Percentiles rank a stretch among this genome's conserved stretches.
These are phyloP conservation scores for Ostreobium quekettii DNA, from an alignment of 139 green algal species.

Conservation along the genomic window DNA sequence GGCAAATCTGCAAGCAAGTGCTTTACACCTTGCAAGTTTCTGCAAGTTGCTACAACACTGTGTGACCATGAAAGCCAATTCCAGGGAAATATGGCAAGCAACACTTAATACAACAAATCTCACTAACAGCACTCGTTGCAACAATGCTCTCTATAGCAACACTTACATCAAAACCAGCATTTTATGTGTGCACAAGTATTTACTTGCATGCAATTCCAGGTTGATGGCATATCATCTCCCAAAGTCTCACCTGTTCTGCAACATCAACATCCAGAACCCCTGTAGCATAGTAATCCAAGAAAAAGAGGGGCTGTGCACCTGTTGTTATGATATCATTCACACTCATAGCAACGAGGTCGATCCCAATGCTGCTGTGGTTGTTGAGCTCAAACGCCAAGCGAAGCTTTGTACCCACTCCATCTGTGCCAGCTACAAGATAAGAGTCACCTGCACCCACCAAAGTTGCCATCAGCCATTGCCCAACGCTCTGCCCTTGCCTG, in stretches of 20 bases:
- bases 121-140: too few relatives aligned
- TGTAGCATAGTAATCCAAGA: conserved; percentile 97
- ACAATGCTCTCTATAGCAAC: too few relatives aligned
- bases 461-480: not conserved
- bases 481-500: not conserved
- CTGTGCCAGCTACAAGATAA: conserved; percentile 91
- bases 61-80: too few relatives aligned
- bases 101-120: too few relatives aligned
- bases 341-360: conserved; percentile 95
- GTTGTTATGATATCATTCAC: conserved; percentile 96
- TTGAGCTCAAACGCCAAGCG: conserved; percentile 95
- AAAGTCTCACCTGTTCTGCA: conserved; percentile 64
- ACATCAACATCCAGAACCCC: conserved; percentile 85
- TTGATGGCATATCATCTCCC: too few relatives aligned
- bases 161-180: too few relatives aligned
- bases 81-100: too few relatives aligned
- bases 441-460: conserved; percentile 57
- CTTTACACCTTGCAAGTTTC: too few relatives aligned
- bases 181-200: too few relatives aligned
- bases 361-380: conserved; percentile 94
- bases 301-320: conserved; percentile 94
- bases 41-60: too few relatives aligned
- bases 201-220: too few relatives aligned
- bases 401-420: conserved; percentile 97
- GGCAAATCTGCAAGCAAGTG: too few relatives aligned